Conservation (phyloP, 768 basidiomycete genomes). For the Exsudoporus frostii region DNA sequence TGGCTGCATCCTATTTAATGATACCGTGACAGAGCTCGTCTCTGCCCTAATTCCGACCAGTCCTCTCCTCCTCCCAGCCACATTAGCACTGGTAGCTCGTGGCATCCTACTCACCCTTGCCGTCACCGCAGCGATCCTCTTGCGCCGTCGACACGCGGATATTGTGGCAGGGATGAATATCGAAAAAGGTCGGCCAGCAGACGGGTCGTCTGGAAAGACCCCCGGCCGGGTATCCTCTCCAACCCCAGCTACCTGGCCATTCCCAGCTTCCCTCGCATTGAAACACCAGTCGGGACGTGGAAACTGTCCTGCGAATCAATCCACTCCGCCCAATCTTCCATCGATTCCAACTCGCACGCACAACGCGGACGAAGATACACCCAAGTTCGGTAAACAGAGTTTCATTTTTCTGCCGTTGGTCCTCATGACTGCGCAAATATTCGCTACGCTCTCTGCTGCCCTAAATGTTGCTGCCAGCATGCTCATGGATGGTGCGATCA, state of each 20-base stretch:
- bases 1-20: not conserved
- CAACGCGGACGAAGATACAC: not conserved
- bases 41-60: slow-evolving; percentile 24
- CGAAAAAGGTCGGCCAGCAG: slow-evolving; percentile 14
- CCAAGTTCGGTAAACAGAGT: not conserved
- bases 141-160: not conserved
- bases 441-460: slow-evolving; percentile 24
- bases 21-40: slow-evolving; percentile 18
- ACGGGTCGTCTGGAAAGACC: slow-evolving; percentile 1
- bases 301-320: not conserved
- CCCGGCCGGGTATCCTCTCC: slow-evolving; percentile 27
- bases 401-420: slow-evolving; percentile 5
- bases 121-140: slow-evolving; percentile 3
- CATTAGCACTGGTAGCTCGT: slow-evolving; percentile 24
- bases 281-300: not conserved
- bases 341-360: not conserved
- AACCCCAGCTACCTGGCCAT: slow-evolving; percentile 32
- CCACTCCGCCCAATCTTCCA: not conserved
- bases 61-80: slow-evolving; percentile 24
- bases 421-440: slow-evolving; percentile 19
- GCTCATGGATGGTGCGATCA: not conserved
- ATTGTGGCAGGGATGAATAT: not conserved
- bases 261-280: slow-evolving; percentile 28
- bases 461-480: slow-evolving; percentile 17
- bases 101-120: slow-evolving; percentile 18